phyloP scores from a whole-genome alignment of 345 rosid genomes.

The Lepidium aucheri region DNA sequence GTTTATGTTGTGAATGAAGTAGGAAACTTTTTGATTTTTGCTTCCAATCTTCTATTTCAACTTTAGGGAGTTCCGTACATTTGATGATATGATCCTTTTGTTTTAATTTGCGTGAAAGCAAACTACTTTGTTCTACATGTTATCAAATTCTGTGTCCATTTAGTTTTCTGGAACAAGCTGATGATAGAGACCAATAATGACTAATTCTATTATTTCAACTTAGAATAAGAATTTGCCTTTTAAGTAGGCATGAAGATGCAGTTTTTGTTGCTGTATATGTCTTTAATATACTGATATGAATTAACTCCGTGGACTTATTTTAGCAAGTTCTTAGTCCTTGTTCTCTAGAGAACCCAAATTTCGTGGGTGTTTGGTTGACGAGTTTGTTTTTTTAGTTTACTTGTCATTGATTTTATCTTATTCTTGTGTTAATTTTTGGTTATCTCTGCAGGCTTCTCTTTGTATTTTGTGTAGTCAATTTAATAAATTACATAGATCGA shows the following conservation, averaged over 20 bases:
- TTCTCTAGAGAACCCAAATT: not conserved
- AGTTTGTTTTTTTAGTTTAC: not conserved
- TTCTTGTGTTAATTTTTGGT: not conserved
- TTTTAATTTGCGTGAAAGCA: conserved; percentile 2
- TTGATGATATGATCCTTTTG: not conserved
- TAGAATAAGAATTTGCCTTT: not conserved
- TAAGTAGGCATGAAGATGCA: not conserved
- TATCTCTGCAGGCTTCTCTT: conserved; percentile 58
- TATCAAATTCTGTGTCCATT: conserved; percentile 1
- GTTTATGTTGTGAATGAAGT: not conserved
- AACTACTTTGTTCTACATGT: not conserved
- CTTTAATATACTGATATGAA: not conserved
- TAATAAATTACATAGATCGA: conserved; percentile 80
- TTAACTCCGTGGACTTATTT: not conserved
- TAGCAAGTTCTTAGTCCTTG: not conserved
- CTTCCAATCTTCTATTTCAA: not conserved
- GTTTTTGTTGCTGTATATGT: not conserved
- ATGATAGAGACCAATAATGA: not conserved
- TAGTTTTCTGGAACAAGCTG: not conserved
- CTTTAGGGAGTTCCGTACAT: not conserved
- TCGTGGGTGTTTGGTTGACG: not conserved
- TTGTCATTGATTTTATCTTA: not conserved
- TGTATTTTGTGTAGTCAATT: conserved; percentile 75
- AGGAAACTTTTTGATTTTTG: not conserved
- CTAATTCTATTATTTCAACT: not conserved